Evolutionary conservation across 306 rosid species (phyloP), one percentile per base, ranked within the genome.

Genomic region (Cajanus cajan): DNA sequence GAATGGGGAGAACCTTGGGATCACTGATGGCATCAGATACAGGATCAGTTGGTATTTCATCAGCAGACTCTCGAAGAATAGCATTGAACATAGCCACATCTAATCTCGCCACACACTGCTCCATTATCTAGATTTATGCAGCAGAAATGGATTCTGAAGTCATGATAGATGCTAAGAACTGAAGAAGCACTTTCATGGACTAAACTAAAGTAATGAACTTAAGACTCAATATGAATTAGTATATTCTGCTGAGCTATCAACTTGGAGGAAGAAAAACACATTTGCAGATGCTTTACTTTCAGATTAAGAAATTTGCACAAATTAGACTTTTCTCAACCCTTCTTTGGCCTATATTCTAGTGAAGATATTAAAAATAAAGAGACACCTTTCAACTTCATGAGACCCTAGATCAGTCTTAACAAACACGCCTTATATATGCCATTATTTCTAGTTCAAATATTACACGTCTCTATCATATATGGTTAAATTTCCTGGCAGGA

Each of bases 31-130:
- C 90, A 39, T 93, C 98, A 1, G 96, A 93, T 79, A 90, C 85
- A 48, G 98, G 98, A 82, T 93, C 96, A 13, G 94, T 87, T 40
- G 96, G 98, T n/a, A 88, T 88, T 71, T 88, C 96, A 41, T 93
- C 93, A 31, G 77, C 86, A 31, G 98, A 89, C 73, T 93, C 88
- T 39, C 96, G 96, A 78, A 93, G 96, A 83, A 93, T 90, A 4
- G 98, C 98, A 82, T 93, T 93, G 87, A 93, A 87, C 98, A 90
- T 90, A 25, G 98, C 96, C 83, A 91, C 90, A 75, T 93, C 98
- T 80, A 93, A 76, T 88, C 98, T 90, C 11, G 91, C 87, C 76
- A 93, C 93, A 2, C 89, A 90, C 68, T 93, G 96, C 88, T 93
- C 96, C 98, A 93, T 90, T 82, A 93, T 84, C 98, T 93, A 28